Base-by-base conservation (phyloP, 2,329 filamentous ascomycete genomes). In the Emergomyces africanus region DNA sequence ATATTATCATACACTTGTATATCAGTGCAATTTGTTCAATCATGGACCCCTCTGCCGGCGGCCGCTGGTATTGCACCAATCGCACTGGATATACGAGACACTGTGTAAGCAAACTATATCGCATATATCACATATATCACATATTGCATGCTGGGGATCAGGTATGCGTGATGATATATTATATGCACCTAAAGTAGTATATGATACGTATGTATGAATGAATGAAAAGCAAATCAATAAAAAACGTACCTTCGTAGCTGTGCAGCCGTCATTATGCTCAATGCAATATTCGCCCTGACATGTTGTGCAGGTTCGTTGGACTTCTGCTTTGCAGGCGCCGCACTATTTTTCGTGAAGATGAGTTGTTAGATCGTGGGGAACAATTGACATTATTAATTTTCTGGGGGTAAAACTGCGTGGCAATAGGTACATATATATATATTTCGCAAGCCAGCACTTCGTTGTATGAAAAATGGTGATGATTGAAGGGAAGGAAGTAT, bases 271-370 rank as follows among this genome's bases (percentile, higher is more conserved):
- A 65, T 95, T 90, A 69, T 95, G 89, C 59, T 86, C 80, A 61
- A 87, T 80, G 71, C 91, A 96, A 71, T 95, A 96, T 57, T 88
- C 88, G 58, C 87, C 87, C 48, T 81, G 81, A 72, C 91, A 96
- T 60, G 80, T 80, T 61, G 77, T 80, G 70, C 91, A 96, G 39
- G 77, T 80, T 51, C 84, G 81, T 67, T 92, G 88, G 30, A 85
- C 89, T 49, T 79, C 74, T 30, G 81, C 75, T 67, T 90, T 89
- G 74, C 91, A 96, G 44, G 83, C 80, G 56, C 82, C 80, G 70
- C 91, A 96, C 85, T 90, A 63, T 41, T 48, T n/a, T n/a, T n/a
- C n/a, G 20, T 20, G 20, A 44, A 20, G n/a, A 41, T 14, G 35
- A 2, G 3, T 20, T 42, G 15, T 50, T 50, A n/a, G 60, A 35